phyloP scores from a whole-genome alignment of 305 asterid genomes.

The Fraxinus latifolia region DNA sequence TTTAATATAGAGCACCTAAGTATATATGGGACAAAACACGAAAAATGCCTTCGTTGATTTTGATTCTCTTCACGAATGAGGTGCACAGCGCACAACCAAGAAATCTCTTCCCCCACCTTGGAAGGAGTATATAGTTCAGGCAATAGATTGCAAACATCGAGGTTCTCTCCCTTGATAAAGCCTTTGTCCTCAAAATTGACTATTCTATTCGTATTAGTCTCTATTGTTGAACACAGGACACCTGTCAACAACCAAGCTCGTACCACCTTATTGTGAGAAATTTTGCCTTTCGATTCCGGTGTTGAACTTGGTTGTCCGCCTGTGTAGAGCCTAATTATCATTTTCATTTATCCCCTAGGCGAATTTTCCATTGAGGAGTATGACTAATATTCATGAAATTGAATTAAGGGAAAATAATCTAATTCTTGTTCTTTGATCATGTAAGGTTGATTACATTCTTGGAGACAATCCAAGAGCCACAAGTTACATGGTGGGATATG shows the following conservation, averaged over 20 bases:
- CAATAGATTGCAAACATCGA: neutral
- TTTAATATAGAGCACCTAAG: neutral
- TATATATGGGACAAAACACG: neutral
- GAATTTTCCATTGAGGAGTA: neutral
- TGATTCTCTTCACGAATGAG: neutral
- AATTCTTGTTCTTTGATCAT: neutral
- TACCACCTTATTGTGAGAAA: neutral
- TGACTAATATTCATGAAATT: neutral
- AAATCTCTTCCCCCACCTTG: neutral
- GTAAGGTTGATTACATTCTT: constrained; percentile 90
- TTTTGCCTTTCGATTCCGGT: neutral
- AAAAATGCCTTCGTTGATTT: neutral
- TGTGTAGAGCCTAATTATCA: neutral
- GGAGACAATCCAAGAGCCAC: constrained; percentile 98
- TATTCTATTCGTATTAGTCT: neutral
- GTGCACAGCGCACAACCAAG: neutral
- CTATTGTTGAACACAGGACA: neutral
- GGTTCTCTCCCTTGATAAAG: neutral
- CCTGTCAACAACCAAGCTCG: neutral
- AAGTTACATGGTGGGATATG: constrained; percentile 98
- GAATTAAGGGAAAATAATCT: neutral
- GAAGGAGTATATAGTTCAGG: neutral
- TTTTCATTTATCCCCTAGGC: neutral
- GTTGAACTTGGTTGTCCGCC: neutral
- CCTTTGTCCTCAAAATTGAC: neutral